Evolutionary conservation across 1,284 basidiomycete species (phyloP), one percentile per base, ranked within the genome.

Genomic region (Rhizoctonia solani): DNA sequence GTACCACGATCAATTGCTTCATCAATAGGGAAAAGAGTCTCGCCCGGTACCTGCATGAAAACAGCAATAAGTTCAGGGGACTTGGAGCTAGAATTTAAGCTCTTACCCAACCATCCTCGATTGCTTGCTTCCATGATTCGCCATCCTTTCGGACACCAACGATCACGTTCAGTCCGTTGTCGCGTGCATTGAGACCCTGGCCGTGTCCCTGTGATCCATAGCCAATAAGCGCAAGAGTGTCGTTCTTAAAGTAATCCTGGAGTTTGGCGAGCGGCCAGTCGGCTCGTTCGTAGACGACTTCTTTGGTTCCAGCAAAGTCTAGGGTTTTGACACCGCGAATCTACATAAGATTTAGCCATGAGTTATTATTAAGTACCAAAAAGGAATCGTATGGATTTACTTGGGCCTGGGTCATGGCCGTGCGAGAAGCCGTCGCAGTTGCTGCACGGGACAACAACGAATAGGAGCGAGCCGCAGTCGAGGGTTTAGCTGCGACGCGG

Each of bases 161-260:
- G 73, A 99, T 93, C 80, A 99, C 95, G 75, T 98, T 99, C 73
- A 99, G 81, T 72, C 97, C 97, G 75, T 99, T 95, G 86, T 99
- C 97, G 76, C 97, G 95, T 70, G 96, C 94, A 79, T 99, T 99
- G 78, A 99, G 83, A 74, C 95, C 95, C 82, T 99, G 97, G 53
- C 95, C 97, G 80, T 99, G 96, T 63, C 95, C 95, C 81, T 95
- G 93, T n/a, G 97, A 98, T 72, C 97, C 97, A 79, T 99, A 99
- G 71, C 97, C 95, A 74, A 98, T 97, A 79, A 99, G 87, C 72
- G 96, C 96, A 71, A 99, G 93, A 72, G 96, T 98, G 81, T 99
- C 97, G 78, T 98, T 90, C 83, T 98, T 98, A 86, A 99, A 97
- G 85, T 95, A 97, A 77, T 98, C 95, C 79, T 98, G 96, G 77